These are phyloP conservation scores for Acer saccharum DNA, from an alignment of 345 rosid species.

Conservation along the genomic window DNA sequence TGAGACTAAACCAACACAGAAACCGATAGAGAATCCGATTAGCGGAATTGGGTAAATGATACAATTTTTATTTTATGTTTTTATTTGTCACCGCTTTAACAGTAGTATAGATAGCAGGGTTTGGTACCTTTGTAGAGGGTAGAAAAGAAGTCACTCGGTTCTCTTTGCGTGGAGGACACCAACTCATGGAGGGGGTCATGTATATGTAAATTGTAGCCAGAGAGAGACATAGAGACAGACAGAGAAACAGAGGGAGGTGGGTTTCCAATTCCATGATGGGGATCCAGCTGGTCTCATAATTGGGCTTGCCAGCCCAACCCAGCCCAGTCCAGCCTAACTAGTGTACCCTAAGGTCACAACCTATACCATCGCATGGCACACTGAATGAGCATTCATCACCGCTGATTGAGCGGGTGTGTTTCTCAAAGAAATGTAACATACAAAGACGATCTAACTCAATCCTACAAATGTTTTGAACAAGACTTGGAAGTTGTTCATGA, in stretches of 20 bases:
- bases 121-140: constrained; percentile 14
- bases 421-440: no score
- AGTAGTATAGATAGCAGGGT: constrained; percentile 11
- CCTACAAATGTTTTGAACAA: no score
- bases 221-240: neutral
- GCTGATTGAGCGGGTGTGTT: no score
- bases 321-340: no score
- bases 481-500: no score
- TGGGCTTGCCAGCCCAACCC: constrained; percentile 1
- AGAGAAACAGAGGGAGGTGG: neutral
- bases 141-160: constrained; percentile 11
- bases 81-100: constrained; percentile 14
- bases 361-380: no score
- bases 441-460: no score
- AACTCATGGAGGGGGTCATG: constrained; percentile 9
- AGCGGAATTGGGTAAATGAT: constrained; percentile 1
- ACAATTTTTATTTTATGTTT: neutral
- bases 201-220: neutral
- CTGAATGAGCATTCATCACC: no score
- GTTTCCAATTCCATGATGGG: neutral
- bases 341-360: no score
- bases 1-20: constrained; percentile 14
- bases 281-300: neutral
- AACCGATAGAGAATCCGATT: constrained; percentile 17
- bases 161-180: constrained; percentile 38